Evolutionary conservation across 345 rosid genomes (phyloP), one percentile per base, ranked within the genome.

Genomic region (Euphorbia tirucalli): DNA sequence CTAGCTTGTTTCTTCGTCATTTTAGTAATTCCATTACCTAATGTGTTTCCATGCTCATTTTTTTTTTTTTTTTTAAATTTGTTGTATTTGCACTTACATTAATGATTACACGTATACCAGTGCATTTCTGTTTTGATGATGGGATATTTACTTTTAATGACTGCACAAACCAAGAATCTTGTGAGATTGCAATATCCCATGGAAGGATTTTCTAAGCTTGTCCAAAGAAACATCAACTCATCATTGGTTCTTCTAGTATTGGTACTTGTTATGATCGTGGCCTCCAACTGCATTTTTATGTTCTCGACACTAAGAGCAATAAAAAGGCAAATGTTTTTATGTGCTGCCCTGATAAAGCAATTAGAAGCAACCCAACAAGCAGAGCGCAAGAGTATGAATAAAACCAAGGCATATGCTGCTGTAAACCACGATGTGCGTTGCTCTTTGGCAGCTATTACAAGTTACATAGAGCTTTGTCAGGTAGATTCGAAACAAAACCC

Each of bases 291-390:
- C 43, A 31, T 59, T 46, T 82, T 72, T 74, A 61, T 82, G 11
- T 65, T 76, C 69, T 35, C 78, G 11, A 76, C 72, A 15, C 72
- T 71, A 11, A 80, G 75, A 75, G 84, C 84, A 19, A 80, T 83
- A 69, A 78, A 77, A 8, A 74, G 86, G 67, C 85, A 85, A 31
- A 77, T 82, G 83, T 74, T 39, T 41, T 44, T 85, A 8, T 82
- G 86, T 49, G 81, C 80, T 54, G 73, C 83, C 1, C 60, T 82
- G 1, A 77, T 83, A 43, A 78, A 74, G 73, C 88, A 85, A 65
- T 80, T 61, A 71, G 79, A 85, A 58, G 83, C 86, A 9, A 82
- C 86, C 2, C 80, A 82, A 49, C 88, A 85, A 64, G 88, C 88
- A 2, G 88, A 85, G 74, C 76, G 84, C 32, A 82, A 82, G 73